Percentiles rank a stretch among this genome's conserved stretches.
Conservation (phyloP, 345 rosid genomes). For the Kernera saxatilis region DNA sequence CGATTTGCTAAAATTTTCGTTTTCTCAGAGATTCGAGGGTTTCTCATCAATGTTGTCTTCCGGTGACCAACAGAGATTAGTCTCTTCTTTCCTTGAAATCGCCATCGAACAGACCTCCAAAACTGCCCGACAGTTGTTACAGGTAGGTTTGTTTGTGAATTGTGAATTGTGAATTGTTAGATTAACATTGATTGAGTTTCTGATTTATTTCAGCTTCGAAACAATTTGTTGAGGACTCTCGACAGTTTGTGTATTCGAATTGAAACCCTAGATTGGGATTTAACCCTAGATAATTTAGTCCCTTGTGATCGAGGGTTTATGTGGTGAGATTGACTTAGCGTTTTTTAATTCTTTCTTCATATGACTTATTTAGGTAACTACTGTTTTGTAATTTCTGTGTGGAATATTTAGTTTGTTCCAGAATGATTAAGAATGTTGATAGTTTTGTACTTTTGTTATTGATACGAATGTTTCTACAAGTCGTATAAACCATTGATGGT, state of each 20-base stretch:
- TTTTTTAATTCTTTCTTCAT: background rate
- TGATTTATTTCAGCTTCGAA: background rate
- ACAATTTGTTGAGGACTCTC: background rate
- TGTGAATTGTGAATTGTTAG: slow-evolving; percentile 11
- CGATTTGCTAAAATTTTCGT: no score
- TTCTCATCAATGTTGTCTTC: slow-evolving; percentile 45
- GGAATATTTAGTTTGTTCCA: background rate
- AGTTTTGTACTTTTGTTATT: no score
- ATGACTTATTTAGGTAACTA: background rate
- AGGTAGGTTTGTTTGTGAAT: slow-evolving; percentile 34
- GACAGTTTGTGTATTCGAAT: background rate
- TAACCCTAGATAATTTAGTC: no score
- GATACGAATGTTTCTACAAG: no score
- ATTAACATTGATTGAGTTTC: slow-evolving; percentile 11
- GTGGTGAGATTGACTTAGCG: background rate
- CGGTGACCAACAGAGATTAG: slow-evolving; percentile 61
- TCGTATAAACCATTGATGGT: no score
- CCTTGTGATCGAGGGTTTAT: background rate
- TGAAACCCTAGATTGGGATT: background rate
- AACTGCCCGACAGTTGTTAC: slow-evolving; percentile 81
- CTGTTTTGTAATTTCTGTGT: background rate
- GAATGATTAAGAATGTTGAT: background rate
- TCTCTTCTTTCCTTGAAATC: slow-evolving; percentile 95
- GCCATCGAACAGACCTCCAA: slow-evolving; percentile 89
- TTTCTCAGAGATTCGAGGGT: no score